Percentiles rank a stretch among this genome's conserved stretches.
These are phyloP conservation scores for Leccinellum luteum DNA, from an alignment of 768 basidiomycete genomes.

Conservation along the genomic window DNA sequence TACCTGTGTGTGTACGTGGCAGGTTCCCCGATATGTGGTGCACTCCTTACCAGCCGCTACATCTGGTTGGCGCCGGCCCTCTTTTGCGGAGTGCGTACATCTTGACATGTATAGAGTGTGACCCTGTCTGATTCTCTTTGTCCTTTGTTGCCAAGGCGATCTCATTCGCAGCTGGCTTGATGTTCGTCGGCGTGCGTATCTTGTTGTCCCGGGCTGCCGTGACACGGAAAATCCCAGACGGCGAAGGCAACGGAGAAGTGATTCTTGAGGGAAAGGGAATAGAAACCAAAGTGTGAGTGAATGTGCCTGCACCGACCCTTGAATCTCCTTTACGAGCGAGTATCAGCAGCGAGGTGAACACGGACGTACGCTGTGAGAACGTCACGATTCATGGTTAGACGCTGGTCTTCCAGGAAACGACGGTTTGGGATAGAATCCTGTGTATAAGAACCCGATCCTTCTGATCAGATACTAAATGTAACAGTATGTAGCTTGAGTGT, in stretches of 20 bases:
- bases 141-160: slow-evolving; percentile 1
- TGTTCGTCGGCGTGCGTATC: slow-evolving; percentile 16
- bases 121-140: not conserved
- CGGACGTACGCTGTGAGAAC: not conserved
- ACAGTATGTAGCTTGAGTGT: not conserved
- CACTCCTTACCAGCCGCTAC: slow-evolving; percentile 46
- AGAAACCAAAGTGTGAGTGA: not conserved
- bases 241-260: not conserved
- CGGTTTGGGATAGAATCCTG: not conserved
- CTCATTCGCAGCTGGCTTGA: not conserved
- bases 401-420: not conserved
- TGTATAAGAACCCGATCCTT: not conserved
- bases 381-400: not conserved
- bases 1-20: slow-evolving; percentile 15
- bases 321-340: not conserved
- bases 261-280: not conserved
- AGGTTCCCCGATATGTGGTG: slow-evolving; percentile 59
- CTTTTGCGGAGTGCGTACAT: slow-evolving; percentile 45
- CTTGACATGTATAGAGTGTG: not conserved
- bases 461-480: not conserved
- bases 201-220: not conserved
- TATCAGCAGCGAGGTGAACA: not conserved
- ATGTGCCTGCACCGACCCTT: not conserved
- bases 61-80: slow-evolving; percentile 57
- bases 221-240: not conserved